Evolutionary conservation across 306 rosid species (phyloP).

Genomic region (Nissolia schottii): DNA sequence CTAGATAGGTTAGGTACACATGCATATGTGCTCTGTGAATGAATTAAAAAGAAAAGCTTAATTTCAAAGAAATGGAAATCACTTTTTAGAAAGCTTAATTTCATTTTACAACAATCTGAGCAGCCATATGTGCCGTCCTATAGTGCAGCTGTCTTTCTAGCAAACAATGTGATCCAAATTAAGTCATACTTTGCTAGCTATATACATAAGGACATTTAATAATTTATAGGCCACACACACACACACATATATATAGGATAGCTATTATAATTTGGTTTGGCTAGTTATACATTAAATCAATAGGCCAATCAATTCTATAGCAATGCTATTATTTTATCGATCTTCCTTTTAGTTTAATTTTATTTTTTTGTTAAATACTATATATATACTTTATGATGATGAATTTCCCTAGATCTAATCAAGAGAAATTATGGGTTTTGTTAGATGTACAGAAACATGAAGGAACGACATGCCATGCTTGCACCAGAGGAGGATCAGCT

Average conservation of each 20-base stretch:
- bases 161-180: background rate
- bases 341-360: background rate
- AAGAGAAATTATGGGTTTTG: background rate
- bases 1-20: slow-evolving; percentile 14
- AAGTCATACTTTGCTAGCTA: slow-evolving; percentile 8
- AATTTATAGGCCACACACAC: background rate
- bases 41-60: background rate
- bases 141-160: background rate
- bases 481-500: background rate
- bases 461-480: background rate
- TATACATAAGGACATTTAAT: background rate
- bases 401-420: background rate
- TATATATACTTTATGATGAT: background rate
- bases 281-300: too few species aligned
- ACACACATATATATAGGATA: background rate
- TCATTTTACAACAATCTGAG: background rate
- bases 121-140: background rate
- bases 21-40: slow-evolving; percentile 6
- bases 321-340: background rate
- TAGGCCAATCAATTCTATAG: too few species aligned
- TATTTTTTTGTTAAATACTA: background rate
- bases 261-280: background rate
- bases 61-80: background rate
- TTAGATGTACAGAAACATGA: slow-evolving; percentile 49
- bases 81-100: background rate